Base-by-base conservation (phyloP, 495 filamentous ascomycete species). In the Penicillium simplicissimum region DNA sequence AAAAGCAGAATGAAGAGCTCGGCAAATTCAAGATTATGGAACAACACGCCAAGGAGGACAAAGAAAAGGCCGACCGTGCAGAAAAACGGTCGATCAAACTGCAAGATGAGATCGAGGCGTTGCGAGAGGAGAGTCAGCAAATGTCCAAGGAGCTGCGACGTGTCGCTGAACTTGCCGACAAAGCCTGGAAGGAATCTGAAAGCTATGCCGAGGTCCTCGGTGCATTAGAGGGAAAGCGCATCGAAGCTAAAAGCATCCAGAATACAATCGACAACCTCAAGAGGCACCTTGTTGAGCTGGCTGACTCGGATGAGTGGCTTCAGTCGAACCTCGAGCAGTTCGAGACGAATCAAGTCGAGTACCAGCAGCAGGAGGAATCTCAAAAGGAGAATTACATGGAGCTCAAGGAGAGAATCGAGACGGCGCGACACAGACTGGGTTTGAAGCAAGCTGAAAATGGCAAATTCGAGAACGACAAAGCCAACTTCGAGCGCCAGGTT, bases 371-470 rank as follows among this genome's bases (percentile, higher is more conserved):
- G 57, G 80, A 85, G 48, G 83, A 89, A 38, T 70, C 79, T 11
- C 82, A 88, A 55, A 85, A 83, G 60, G 71, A 81, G 45, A 78
- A 62, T 19, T 92, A 91, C 65, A 75, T 81, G 57, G 82, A 88
- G 31, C 80, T 96, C 15, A 84, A 85, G 53, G 73, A 79, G 15
- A 82, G 84, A 23, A 84, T 94, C 5, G 84, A 89, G 48, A 67
- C 74, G 1, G 72, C 75, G 38, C 86, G 89, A 8, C 73, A 79
- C 23, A 68, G 79, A 9, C 76, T 93, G 28, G 86, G 86, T 4
- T 73, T 77, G 40, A 97, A 96, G 73, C 86, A 92, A 48, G 85
- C 87, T 14, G 95, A 97, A 70, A 82, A 87, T 65, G 95, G 95
- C 33, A 91, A 88, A 67, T 86, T 87, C 67, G 86, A 95, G 72